These are phyloP conservation scores for Babesia microti DNA, from an alignment of 169 alveolate genomes.

Conservation along the genomic window DNA sequence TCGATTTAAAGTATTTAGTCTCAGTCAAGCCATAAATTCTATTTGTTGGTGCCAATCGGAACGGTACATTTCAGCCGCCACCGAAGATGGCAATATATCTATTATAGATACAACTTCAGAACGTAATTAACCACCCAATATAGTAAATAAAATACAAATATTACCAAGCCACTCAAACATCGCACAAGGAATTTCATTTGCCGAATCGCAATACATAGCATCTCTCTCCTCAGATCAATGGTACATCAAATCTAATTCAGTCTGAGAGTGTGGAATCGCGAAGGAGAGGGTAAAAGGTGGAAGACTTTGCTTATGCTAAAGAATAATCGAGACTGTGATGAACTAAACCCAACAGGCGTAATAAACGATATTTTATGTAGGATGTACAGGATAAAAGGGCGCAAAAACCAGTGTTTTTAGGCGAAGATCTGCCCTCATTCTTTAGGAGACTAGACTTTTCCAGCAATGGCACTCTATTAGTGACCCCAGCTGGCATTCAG, in stretches of 20 bases:
- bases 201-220: constrained; percentile 60
- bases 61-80: constrained; percentile 25
- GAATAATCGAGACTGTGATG: constrained; percentile 28
- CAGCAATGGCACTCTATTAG: constrained; percentile 73
- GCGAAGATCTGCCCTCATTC: constrained; percentile 73
- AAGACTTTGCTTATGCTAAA: constrained; percentile 37
- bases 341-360: constrained; percentile 13
- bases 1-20: background rate
- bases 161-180: constrained; percentile 70
- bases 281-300: constrained; percentile 56
- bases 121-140: constrained; percentile 25
- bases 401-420: constrained; percentile 57
- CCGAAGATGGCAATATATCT: constrained; percentile 47
- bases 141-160: constrained; percentile 47
- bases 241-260: constrained; percentile 6
- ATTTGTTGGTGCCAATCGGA: constrained; percentile 47
- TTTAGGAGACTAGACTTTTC: constrained; percentile 81
- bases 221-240: constrained; percentile 77
- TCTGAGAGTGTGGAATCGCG: constrained; percentile 56
- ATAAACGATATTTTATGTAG: too few relatives aligned
- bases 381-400: constrained; percentile 32
- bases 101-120: constrained; percentile 40
- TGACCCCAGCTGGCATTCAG: constrained; percentile 75
- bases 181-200: constrained; percentile 67
- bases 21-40: constrained; percentile 21